Evolutionary conservation across 164 flowering plant species (phyloP).

Genomic region (Stephania japonica): DNA sequence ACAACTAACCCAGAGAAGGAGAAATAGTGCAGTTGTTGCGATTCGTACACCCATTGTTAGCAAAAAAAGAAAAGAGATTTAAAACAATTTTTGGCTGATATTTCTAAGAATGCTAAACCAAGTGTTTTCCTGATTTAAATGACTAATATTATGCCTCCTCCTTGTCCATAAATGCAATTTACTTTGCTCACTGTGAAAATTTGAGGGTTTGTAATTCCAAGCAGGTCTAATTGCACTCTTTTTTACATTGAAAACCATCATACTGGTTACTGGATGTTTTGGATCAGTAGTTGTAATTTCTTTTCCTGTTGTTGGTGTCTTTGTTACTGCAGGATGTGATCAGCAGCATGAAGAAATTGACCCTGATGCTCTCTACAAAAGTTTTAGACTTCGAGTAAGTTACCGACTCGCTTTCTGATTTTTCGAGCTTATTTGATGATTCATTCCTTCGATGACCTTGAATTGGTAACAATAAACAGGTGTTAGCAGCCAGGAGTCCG

Average conservation of each 20-base stretch:
- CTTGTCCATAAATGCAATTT: too few species aligned
- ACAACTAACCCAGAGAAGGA: too few species aligned
- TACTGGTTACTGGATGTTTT: not conserved
- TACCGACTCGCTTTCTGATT: not conserved
- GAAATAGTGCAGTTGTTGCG: too few species aligned
- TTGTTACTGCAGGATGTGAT: conserved; percentile 61
- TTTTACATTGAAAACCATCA: not conserved
- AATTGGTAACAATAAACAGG: conserved; percentile 32
- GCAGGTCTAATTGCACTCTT: too few species aligned
- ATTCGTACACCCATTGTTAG: too few species aligned
- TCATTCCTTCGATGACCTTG: conserved; percentile 1
- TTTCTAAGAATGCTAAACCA: too few species aligned
- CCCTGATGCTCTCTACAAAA: conserved; percentile 58
- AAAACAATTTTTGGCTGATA: too few species aligned
- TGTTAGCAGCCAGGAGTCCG: conserved; percentile 97
- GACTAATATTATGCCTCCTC: too few species aligned
- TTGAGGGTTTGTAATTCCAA: not conserved
- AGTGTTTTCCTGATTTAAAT: too few species aligned
- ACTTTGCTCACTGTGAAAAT: not conserved
- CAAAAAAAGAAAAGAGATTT: too few species aligned
- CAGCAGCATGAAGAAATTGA: conserved; percentile 81
- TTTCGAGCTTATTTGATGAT: not conserved
- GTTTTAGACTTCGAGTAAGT: conserved; percentile 79
- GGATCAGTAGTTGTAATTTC: not conserved
- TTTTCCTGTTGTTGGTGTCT: not conserved